These are phyloP conservation scores for Lachancea quebecensis DNA, from an alignment of 805 yeast species.

Conservation along the genomic window DNA sequence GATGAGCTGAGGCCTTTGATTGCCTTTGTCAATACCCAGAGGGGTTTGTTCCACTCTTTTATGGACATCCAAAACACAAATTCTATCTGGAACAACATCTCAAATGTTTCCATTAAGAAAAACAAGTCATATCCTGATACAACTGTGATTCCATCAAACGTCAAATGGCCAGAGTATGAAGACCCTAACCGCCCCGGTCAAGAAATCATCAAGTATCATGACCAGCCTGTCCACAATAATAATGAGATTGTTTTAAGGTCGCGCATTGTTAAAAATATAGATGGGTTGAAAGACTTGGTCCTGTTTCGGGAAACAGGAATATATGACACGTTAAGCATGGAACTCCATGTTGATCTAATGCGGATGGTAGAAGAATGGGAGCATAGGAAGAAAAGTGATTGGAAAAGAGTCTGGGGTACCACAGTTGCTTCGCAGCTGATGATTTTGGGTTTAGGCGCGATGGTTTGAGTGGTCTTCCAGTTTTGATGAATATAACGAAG, in stretches of 20 bases:
- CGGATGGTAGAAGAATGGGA: conserved; percentile 51
- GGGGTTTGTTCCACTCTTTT: conserved; percentile 19
- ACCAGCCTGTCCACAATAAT: conserved; percentile 20
- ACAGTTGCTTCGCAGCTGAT: conserved; percentile 52
- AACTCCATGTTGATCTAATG: conserved; percentile 49
- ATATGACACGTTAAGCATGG: conserved; percentile 47
- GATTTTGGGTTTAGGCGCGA: conserved; percentile 52
- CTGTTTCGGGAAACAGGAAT: conserved; percentile 36
- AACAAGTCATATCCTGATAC: conserved; percentile 26
- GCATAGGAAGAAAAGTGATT: conserved; percentile 36
- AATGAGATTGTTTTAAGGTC: conserved; percentile 31
- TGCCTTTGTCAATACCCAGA: conserved; percentile 49
- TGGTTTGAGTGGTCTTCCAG: conserved; percentile 34
- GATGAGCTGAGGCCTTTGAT: conserved; percentile 57
- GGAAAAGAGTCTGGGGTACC: conserved; percentile 51
- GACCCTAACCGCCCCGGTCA: conserved; percentile 13
- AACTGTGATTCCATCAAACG: conserved; percentile 20
- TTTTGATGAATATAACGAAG: not conserved
- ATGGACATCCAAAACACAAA: conserved; percentile 15
- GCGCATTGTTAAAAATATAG: conserved; percentile 41
- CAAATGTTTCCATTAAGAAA: conserved; percentile 25
- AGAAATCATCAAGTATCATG: conserved; percentile 32
- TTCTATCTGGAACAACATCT: conserved; percentile 19
- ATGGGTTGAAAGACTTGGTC: conserved; percentile 36
- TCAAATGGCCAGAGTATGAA: conserved; percentile 17